Percentiles rank a stretch among this genome's conserved stretches.
These are phyloP conservation scores for Dorcoceras hygrometricum DNA, from an alignment of 257 asterid genomes.

Conservation along the genomic window DNA sequence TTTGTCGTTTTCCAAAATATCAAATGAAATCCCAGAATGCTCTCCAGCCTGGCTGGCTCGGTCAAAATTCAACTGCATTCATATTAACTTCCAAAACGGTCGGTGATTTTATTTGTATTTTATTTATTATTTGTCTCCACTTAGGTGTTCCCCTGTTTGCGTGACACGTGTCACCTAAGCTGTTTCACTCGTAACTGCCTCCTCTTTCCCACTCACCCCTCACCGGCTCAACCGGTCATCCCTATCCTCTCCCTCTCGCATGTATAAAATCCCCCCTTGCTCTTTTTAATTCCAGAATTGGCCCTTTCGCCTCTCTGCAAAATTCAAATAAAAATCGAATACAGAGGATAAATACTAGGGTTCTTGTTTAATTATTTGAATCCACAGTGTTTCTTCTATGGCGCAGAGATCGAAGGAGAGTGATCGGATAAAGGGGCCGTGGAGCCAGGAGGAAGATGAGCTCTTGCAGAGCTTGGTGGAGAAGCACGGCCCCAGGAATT, in stretches of 20 bases:
- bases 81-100: constrained; percentile 84
- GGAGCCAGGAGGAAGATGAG: constrained; percentile 87
- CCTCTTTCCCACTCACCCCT: constrained; percentile 34
- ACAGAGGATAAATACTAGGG: background rate
- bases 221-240: constrained; percentile 51
- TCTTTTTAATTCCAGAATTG: background rate
- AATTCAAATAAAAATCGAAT: too few species aligned
- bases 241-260: constrained; percentile 35
- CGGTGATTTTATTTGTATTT: constrained; percentile 58
- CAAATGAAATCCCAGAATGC: constrained; percentile 35
- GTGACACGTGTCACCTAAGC: constrained; percentile 76
- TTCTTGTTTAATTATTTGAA: too few species aligned
- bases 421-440: constrained; percentile 83
- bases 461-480: constrained; percentile 53
- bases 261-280: constrained; percentile 33
- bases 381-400: too few species aligned
- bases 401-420: constrained; percentile 38
- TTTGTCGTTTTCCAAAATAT: constrained; percentile 51
- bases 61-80: constrained; percentile 38
- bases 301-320: too few species aligned
- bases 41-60: constrained; percentile 55
- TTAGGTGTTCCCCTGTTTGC: constrained; percentile 33
- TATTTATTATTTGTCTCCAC: background rate
- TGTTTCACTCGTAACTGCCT: constrained; percentile 58
- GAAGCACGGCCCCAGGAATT: constrained; percentile 73